Base-by-base conservation (phyloP, 2,329 filamentous ascomycete genomes). In the Trichophyton simii region DNA sequence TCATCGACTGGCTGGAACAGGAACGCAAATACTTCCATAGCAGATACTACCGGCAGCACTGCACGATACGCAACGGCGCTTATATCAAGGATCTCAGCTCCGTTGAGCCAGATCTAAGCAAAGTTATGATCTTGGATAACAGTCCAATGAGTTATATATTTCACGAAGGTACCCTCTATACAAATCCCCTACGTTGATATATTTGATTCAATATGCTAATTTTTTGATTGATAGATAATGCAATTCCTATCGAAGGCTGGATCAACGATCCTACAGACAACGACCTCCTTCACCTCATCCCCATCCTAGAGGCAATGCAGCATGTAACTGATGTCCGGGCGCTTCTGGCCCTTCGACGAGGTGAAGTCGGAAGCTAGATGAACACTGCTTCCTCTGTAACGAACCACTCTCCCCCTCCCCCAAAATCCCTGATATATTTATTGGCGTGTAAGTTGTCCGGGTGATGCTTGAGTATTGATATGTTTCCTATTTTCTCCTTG, bases 41-140 rank as follows among this genome's bases (percentile, higher is more conserved):
- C 46, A 82, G 94, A 67, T 97, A 94, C 77, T 99, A 99, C 75
- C 84, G 94, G 61, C 94, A 99, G 73, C 92, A 99, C 75, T 99
- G 94, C 79, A 97, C 94, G 22, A 91, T 90, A 71, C 83, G 94
- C 60, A 94, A 96, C 68, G 92, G 92, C 58, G 91, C 92, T 36
- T 99, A 96, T 72, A 97, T 99, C 79, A 99, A 99, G 75, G 94
- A 99, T 75, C 79, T 99, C 61, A 94, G 90, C 72, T 89, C 90
- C 61, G 91, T 99, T 48, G 94, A 99, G 79, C 91, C 94, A 18
- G 94, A 99, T 73, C 78, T 99, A 70, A 96, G 91, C 77, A 95
- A 91, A 76, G 94, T 99, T 63, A 96, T 97, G 88, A 99, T 99
- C 72, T 80, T 99, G 75, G 94, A 99, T 78, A 99, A 99, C 72